A percentile compares a stretch with the other conserved stretches of the same genome.
Evolutionary conservation across 768 basidiomycete species (phyloP).

Genomic region (Wakefieldia striispora): DNA sequence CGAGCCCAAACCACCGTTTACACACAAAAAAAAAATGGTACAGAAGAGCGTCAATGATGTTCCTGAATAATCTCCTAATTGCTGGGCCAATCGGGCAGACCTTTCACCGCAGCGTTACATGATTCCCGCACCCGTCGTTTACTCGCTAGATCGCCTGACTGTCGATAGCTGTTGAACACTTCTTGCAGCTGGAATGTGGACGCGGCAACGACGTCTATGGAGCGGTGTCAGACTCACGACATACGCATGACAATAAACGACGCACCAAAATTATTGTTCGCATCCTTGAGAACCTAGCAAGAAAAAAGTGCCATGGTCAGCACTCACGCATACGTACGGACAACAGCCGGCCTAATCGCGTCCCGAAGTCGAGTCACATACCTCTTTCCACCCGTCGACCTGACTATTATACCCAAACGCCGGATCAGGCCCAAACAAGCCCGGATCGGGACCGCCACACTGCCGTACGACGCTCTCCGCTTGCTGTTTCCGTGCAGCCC

Average conservation of each 20-base stretch:
- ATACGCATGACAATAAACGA: background rate
- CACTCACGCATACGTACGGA: background rate
- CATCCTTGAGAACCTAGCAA: conserved; percentile 53
- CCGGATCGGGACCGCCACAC: conserved; percentile 40
- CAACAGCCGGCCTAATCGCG: background rate
- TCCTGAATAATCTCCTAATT: conserved; percentile 13
- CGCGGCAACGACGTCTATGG: conserved; percentile 51
- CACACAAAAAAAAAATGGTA: background rate
- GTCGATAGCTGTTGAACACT: conserved; percentile 68
- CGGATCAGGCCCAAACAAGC: conserved; percentile 25
- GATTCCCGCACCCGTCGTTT: conserved; percentile 76
- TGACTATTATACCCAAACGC: conserved; percentile 52
- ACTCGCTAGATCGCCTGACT: conserved; percentile 67
- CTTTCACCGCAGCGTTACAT: conserved; percentile 69
- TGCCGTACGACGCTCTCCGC: conserved; percentile 46
- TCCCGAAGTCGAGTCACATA: conserved; percentile 32
- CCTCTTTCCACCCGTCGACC: conserved; percentile 54
- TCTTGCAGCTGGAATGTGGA: conserved; percentile 76
- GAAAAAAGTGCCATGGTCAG: conserved; percentile 3
- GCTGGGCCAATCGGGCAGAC: conserved; percentile 73
- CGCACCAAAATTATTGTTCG: conserved; percentile 51
- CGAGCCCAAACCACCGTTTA: conserved; percentile 1
- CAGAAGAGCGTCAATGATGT: background rate
- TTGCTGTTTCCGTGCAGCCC: conserved; percentile 60
- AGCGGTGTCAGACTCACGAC: background rate